These are phyloP conservation scores for Cladosporium austrohemisphaericum DNA, from an alignment of 2,329 filamentous ascomycete species.

Conservation along the genomic window DNA sequence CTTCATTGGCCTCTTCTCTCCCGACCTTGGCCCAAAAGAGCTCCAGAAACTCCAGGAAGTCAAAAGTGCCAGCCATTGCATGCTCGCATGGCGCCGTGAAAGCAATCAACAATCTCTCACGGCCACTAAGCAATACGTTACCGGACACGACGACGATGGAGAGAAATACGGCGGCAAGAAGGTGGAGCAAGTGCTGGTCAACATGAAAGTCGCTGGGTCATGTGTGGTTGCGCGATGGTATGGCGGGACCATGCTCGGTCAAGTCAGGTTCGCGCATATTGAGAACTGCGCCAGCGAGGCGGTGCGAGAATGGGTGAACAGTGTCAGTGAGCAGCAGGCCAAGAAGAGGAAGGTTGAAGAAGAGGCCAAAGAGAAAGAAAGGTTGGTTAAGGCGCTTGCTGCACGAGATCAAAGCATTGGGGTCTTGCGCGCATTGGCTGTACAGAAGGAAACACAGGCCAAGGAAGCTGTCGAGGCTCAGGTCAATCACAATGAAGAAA, in stretches of 20 bases:
- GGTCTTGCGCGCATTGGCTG: conserved; percentile 44
- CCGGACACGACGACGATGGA: conserved; percentile 51
- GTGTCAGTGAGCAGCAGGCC: conserved; percentile 26
- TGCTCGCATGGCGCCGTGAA: conserved; percentile 49
- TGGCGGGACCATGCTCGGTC: conserved; percentile 51
- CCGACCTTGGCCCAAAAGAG: conserved; percentile 37
- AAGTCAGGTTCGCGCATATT: conserved; percentile 52
- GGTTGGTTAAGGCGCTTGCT: conserved; percentile 39
- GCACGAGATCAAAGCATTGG: conserved; percentile 48
- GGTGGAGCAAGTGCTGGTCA: conserved; percentile 45
- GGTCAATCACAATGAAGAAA: not conserved
- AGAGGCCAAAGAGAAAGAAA: conserved; percentile 32
- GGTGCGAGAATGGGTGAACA: conserved; percentile 40
- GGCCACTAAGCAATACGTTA: conserved; percentile 37
- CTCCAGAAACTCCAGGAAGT: conserved; percentile 46
- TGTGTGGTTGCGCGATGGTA: conserved; percentile 55
- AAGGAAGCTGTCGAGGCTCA: conserved; percentile 22
- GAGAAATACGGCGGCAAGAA: conserved; percentile 50
- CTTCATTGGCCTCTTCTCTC: conserved; percentile 51
- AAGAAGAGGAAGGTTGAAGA: conserved; percentile 35
- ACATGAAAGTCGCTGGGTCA: conserved; percentile 42
- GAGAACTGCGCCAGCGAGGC: conserved; percentile 48
- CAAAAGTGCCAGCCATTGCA: conserved; percentile 46
- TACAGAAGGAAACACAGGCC: conserved; percentile 41
- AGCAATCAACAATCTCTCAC: conserved; percentile 46